Evolutionary conservation across 1,139 yeast genomes (phyloP), one percentile per base, ranked within the genome.

Genomic region (Taphrina betulina): DNA sequence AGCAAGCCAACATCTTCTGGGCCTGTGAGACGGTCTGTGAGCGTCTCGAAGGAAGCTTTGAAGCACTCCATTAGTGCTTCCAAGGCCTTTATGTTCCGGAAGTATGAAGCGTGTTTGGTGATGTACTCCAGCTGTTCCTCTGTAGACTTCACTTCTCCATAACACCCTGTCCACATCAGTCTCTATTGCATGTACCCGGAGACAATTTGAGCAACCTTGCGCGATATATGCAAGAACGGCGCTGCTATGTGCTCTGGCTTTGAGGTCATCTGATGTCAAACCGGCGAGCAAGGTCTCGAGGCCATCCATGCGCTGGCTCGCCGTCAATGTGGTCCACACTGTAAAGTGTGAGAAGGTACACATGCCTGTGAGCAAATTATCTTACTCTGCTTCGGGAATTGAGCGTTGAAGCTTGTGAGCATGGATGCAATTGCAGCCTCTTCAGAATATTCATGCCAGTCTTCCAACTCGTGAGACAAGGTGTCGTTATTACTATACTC

Each of bases 91-190:
- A 31, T 57, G 45, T 34, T 59, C 63, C 64, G 63, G 8, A 69
- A 52, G 31, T 66, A 58, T 23, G 55, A 40, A 42, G 67, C 61
- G 54, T 71, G 72, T 4, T 60, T 55, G 20, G 62, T 63, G 16
- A 79, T 76, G 31, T 63, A 59, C 1, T 63, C 61, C 8, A 76
- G 52, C 48, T 79, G 83, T 3, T 74, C 72, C 5, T 67, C 63
- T 37, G 67, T 67, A 63, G 46, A 12, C 69, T 63, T 3, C 65
- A 65, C 0, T 66, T 72, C 62, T 69, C 78, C 22, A 71, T 57
- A 58, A 31, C 53, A 14, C 8, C 45, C 28, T 29, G 40, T 17
- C 28, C n/a, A n/a, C n/a, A n/a, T n/a, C n/a, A n/a, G n/a, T n/a
- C n/a, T n/a, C n/a, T n/a, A n/a, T n/a, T n/a, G n/a, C 41, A 12